Evolutionary conservation across 169 alveolate species (phyloP), one percentile per base, ranked within the genome.

Genomic region (Plasmodium blacklocki): DNA sequence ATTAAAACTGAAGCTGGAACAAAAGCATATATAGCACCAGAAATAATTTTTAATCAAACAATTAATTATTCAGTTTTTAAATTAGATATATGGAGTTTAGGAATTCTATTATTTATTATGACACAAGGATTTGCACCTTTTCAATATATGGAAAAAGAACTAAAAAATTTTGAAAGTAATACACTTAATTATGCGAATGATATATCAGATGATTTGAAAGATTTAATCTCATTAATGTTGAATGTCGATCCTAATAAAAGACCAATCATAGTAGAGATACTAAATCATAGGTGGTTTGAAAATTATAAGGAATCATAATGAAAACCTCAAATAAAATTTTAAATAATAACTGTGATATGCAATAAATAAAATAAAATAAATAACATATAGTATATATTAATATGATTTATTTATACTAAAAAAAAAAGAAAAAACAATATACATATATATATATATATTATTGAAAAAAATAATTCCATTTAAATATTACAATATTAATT

Each of bases 121-220:
- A 94, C 97, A 14, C 97, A 97, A 64, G 98, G 99, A 7, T 95
- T 93, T 14, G 97, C 98, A 9, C 98, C 98, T 5, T 96, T 96
- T 92, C 74, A 88, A 26, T 88, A 89, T 39, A 89, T 75, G 1
- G 95, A 93, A 56, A 92, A 90, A 62, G 96, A 92, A 26, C 85
- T 94, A 6, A 74, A 73, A 72, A 32, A 63, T 50, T 74, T 88
- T 62, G 88, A 74, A 32, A 64, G 74, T n/a, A 32, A 52, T 18
- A 74, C 88, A 15, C 58, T 70, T 7, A 63, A 74, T 21, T 72
- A 70, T 32, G 62, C 86, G 26, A 83, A 83, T 47, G 86, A 83
- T 43, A 60, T 83, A 45, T 83, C 91, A 0, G 91, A 83, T 23
- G 91, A 83, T 39, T 39, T 83, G 50, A 83, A 83, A 63, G 43